Evolutionary conservation across 768 basidiomycete genomes (phyloP).

Genomic region (Gautieria morchelliformis): DNA sequence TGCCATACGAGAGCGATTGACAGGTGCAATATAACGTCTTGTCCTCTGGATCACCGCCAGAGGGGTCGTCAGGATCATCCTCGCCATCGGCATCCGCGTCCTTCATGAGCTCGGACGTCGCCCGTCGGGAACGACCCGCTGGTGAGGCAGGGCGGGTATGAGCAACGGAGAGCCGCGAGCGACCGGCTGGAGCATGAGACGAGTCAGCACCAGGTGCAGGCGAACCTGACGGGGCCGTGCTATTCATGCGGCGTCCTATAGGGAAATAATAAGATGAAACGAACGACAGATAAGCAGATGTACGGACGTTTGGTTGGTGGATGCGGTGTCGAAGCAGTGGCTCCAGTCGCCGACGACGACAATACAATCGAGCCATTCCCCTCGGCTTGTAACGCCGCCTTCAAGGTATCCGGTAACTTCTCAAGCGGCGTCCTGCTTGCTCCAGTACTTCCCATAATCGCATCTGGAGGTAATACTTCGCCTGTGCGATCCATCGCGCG

Average conservation of each 20-base stretch:
- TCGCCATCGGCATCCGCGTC: constrained; percentile 15
- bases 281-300: neutral
- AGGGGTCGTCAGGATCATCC: constrained; percentile 31
- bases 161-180: constrained; percentile 8
- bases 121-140: constrained; percentile 4
- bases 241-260: constrained; percentile 10
- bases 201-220: neutral
- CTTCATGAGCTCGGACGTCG: constrained; percentile 8
- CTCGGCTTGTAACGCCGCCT: neutral
- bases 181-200: constrained; percentile 4
- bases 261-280: neutral
- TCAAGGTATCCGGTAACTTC: constrained; percentile 4
- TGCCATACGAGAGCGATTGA: constrained; percentile 52
- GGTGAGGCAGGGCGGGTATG: constrained; percentile 4
- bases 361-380: neutral
- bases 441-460: constrained; percentile 14
- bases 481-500: constrained; percentile 14
- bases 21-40: constrained; percentile 55
- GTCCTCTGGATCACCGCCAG: constrained; percentile 41
- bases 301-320: constrained; percentile 2
- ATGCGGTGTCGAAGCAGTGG: neutral
- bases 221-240: neutral
- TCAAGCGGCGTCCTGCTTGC: neutral
- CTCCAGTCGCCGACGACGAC: neutral
- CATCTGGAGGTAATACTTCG: neutral